Conservation (phyloP, 371 early-diverging fungal species). For the Parasitella parasitica region DNA sequence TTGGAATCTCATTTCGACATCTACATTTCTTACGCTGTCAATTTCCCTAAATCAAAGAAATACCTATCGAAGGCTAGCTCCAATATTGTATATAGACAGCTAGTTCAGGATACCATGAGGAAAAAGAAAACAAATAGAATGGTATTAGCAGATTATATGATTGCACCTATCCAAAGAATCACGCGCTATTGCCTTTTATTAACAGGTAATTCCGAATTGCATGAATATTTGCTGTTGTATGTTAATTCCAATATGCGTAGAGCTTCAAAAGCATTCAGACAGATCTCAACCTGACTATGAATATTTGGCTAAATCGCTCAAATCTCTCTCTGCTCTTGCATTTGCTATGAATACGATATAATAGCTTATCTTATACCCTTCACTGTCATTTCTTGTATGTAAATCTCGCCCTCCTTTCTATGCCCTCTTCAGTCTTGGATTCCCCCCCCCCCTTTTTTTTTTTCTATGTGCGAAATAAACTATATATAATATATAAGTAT, state of each 20-base stretch:
- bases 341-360: constrained; percentile 43
- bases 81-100: constrained; percentile 32
- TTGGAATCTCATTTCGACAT: constrained; percentile 31
- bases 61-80: constrained; percentile 26
- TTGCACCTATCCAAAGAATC: constrained; percentile 56
- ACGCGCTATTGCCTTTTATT: constrained; percentile 50
- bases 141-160: constrained; percentile 49
- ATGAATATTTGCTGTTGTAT: not conserved
- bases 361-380: not conserved
- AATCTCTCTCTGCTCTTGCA: constrained; percentile 43
- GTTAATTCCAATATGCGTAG: constrained; percentile 21
- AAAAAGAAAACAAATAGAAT: constrained; percentile 38
- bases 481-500: not conserved
- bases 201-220: constrained; percentile 33
- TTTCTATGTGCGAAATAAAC: not conserved
- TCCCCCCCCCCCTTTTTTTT: not conserved
- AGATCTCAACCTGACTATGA: constrained; percentile 37
- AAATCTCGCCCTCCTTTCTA: not conserved
- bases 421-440: not conserved
- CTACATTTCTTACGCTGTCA: constrained; percentile 34
- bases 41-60: constrained; percentile 28
- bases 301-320: constrained; percentile 36
- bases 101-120: constrained; percentile 25
- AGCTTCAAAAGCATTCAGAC: constrained; percentile 44
- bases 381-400: not conserved